Percentiles rank a stretch among this genome's conserved stretches.
phyloP scores from a whole-genome alignment of 2,329 filamentous ascomycete genomes.

The Beauveria asiatica region DNA sequence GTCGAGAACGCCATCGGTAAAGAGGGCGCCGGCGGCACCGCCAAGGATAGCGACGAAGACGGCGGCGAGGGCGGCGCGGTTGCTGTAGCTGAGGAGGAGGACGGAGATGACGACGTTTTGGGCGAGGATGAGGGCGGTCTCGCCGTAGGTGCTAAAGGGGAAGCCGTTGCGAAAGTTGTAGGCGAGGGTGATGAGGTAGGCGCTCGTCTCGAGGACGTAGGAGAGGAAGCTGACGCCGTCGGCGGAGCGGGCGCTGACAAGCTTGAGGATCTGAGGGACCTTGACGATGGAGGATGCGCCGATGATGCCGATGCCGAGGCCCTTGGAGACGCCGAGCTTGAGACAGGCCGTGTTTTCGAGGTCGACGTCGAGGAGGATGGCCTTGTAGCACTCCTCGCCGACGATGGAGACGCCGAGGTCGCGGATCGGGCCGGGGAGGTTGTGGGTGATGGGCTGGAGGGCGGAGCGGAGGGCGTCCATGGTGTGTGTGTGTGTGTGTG shows the following conservation, averaged over 20 bases:
- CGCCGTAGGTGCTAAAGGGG: slow-evolving; percentile 93
- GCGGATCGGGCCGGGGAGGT: slow-evolving; percentile 65
- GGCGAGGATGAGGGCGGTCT: slow-evolving; percentile 82
- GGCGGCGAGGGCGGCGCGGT: slow-evolving; percentile 58
- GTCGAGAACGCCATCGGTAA: slow-evolving; percentile 56
- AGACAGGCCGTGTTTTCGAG: slow-evolving; percentile 68
- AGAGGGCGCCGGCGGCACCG: slow-evolving; percentile 59
- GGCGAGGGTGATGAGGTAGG: slow-evolving; percentile 80
- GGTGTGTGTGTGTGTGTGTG: slow-evolving; percentile 12
- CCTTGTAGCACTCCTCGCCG: slow-evolving; percentile 75
- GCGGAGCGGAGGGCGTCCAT: slow-evolving; percentile 56
- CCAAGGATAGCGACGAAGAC: slow-evolving; percentile 72
- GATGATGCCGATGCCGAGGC: slow-evolving; percentile 87
- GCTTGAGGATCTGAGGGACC: slow-evolving; percentile 92
- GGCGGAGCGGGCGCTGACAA: slow-evolving; percentile 70
- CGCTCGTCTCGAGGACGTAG: slow-evolving; percentile 83
- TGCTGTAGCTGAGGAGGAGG: slow-evolving; percentile 76
- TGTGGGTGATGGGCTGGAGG: slow-evolving; percentile 62
- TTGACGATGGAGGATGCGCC: slow-evolving; percentile 86
- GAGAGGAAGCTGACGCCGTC: slow-evolving; percentile 81
- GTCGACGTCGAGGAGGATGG: slow-evolving; percentile 78
- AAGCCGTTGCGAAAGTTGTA: slow-evolving; percentile 90
- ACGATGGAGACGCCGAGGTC: slow-evolving; percentile 72
- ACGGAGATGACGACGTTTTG: slow-evolving; percentile 89
- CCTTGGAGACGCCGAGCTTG: slow-evolving; percentile 86